phyloP scores from a whole-genome alignment of 2,329 filamentous ascomycete species.

The Phialophora tarda region DNA sequence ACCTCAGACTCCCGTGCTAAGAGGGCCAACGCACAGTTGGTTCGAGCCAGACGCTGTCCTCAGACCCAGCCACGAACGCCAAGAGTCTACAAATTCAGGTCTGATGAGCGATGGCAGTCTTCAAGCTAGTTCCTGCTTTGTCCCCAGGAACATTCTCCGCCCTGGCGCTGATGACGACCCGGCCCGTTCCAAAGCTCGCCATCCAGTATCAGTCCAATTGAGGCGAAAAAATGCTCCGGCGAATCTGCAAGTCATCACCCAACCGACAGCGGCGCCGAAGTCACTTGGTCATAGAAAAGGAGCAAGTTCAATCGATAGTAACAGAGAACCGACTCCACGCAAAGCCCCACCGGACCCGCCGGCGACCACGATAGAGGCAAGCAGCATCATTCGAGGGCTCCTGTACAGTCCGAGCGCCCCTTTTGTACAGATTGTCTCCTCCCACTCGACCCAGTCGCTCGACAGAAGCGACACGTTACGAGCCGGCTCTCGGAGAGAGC shows the following conservation, averaged over 20 bases:
- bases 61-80: conserved; percentile 43
- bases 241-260: conserved; percentile 40
- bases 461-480: conserved; percentile 41
- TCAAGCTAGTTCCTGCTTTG: conserved; percentile 65
- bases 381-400: conserved; percentile 85
- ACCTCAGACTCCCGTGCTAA: conserved; percentile 23
- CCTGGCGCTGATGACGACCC: conserved; percentile 38
- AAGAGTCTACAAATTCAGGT: conserved; percentile 34
- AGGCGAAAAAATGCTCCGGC: conserved; percentile 41
- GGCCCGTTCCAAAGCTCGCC: conserved; percentile 45
- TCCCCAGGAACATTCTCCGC: conserved; percentile 51
- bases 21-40: conserved; percentile 30
- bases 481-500: conserved; percentile 20
- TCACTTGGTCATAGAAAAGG: conserved; percentile 75
- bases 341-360: conserved; percentile 56
- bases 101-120: conserved; percentile 58
- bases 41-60: conserved; percentile 48
- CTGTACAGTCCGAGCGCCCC: conserved; percentile 81
- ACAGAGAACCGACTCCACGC: conserved; percentile 71
- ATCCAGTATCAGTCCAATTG: conserved; percentile 50
- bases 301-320: conserved; percentile 67
- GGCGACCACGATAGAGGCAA: conserved; percentile 52
- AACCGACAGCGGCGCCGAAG: conserved; percentile 54
- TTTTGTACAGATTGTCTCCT: conserved; percentile 69
- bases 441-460: conserved; percentile 56